A percentile compares a stretch with the other conserved stretches of the same genome.
Conservation (phyloP, 306 rosid genomes). For the Acacia melanoxylon region DNA sequence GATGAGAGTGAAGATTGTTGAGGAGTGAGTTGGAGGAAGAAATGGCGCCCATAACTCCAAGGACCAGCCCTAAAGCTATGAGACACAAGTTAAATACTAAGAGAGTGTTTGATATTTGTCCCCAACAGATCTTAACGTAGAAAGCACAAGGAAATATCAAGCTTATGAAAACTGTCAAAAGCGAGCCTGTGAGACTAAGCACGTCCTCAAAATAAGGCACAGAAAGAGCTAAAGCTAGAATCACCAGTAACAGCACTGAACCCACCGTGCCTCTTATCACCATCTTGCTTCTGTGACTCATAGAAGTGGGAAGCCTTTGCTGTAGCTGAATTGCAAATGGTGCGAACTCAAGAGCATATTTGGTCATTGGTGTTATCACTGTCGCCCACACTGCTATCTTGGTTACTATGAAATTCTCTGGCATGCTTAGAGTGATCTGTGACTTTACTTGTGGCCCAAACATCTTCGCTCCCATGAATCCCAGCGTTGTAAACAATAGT, state of each 20-base stretch:
- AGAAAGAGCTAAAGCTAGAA: slow-evolving; percentile 56
- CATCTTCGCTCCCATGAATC: slow-evolving; percentile 72
- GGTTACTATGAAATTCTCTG: slow-evolving; percentile 43
- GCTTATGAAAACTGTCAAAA: slow-evolving; percentile 45
- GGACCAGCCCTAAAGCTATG: slow-evolving; percentile 47
- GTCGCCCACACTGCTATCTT: slow-evolving; percentile 80
- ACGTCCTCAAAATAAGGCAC: slow-evolving; percentile 72
- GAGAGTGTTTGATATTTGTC: slow-evolving; percentile 42
- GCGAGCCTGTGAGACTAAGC: slow-evolving; percentile 78
- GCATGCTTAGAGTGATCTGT: slow-evolving; percentile 82
- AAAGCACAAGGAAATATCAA: slow-evolving; percentile 62
- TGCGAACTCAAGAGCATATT: slow-evolving; percentile 76
- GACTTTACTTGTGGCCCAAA: slow-evolving; percentile 60
- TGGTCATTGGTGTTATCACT: slow-evolving; percentile 75
- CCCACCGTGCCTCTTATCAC: slow-evolving; percentile 49
- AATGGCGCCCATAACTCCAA: slow-evolving; percentile 59
- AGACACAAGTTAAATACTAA: slow-evolving; percentile 43
- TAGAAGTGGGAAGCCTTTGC: slow-evolving; percentile 47
- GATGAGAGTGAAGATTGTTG: slow-evolving; percentile 30
- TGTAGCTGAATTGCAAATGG: slow-evolving; percentile 75
- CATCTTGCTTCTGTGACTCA: slow-evolving; percentile 45
- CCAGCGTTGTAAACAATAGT: slow-evolving; percentile 40
- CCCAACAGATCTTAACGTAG: slow-evolving; percentile 66
- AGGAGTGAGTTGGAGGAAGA: slow-evolving; percentile 55
- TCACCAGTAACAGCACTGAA: slow-evolving; percentile 48